These are phyloP conservation scores for Cyberlindnera sargentensis DNA, from an alignment of 805 yeast genomes.

Conservation along the genomic window DNA sequence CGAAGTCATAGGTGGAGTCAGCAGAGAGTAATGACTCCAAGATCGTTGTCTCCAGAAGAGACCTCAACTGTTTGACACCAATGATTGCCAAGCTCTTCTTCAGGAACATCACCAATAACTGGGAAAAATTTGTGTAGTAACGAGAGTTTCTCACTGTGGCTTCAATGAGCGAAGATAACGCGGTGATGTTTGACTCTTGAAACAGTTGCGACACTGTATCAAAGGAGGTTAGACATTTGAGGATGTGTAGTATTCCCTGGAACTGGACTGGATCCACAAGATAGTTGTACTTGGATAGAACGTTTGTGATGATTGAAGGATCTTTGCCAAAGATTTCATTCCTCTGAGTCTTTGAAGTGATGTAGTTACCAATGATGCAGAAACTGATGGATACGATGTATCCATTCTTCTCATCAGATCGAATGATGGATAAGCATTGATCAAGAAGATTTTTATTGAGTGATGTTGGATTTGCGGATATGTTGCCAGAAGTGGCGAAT, in stretches of 20 bases:
- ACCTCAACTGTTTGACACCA: slow-evolving; percentile 4
- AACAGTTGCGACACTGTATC: slow-evolving; percentile 13
- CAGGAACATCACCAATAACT: slow-evolving; percentile 11
- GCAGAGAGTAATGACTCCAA: slow-evolving; percentile 4
- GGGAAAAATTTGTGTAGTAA: slow-evolving; percentile 19
- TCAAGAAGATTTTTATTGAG: slow-evolving; percentile 8
- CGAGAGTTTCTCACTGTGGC: slow-evolving; percentile 17
- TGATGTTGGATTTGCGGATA: slow-evolving; percentile 20
- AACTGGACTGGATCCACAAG: slow-evolving; percentile 21
- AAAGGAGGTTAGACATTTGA: slow-evolving; percentile 13
- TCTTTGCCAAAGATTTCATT: slow-evolving; percentile 4
- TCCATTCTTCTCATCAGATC: slow-evolving; percentile 12
- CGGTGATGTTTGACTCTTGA: slow-evolving; percentile 2
- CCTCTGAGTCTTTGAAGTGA: slow-evolving; percentile 13
- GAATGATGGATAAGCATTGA: neutral
- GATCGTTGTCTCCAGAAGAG: slow-evolving; percentile 5
- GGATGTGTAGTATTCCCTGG: slow-evolving; percentile 20
- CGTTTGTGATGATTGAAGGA: slow-evolving; percentile 10
- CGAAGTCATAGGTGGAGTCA: slow-evolving; percentile 11
- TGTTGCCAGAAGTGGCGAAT: slow-evolving; percentile 21
- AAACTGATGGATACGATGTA: slow-evolving; percentile 17
- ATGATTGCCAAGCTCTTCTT: slow-evolving; percentile 17
- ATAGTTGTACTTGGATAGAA: slow-evolving; percentile 13
- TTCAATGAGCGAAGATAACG: slow-evolving; percentile 13
- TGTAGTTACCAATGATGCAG: slow-evolving; percentile 21